Conservation (phyloP, 2,329 filamentous ascomycete genomes). For the Aspergillus sp. region DNA sequence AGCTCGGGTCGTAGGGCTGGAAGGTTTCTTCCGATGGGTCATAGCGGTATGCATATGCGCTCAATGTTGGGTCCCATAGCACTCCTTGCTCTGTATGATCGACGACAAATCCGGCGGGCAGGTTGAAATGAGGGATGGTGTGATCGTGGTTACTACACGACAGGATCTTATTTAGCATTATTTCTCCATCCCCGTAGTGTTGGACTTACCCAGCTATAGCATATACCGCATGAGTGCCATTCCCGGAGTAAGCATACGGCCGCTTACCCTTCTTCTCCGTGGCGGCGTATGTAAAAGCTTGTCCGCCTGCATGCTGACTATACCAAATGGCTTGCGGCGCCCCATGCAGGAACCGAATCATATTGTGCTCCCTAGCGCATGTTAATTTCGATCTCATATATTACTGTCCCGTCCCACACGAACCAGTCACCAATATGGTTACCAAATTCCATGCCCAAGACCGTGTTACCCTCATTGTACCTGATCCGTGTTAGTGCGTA, state of each 20-base stretch:
- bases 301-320: constrained; percentile 57
- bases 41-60: constrained; percentile 54
- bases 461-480: constrained; percentile 51
- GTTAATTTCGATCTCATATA: background rate
- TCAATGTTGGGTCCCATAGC: constrained; percentile 57
- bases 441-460: constrained; percentile 47
- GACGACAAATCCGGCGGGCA: constrained; percentile 49
- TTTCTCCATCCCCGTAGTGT: too few species aligned
- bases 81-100: constrained; percentile 53
- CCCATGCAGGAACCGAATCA: constrained; percentile 60
- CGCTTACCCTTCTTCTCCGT: constrained; percentile 51
- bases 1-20: constrained; percentile 40
- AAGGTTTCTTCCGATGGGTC: constrained; percentile 40
- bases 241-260: constrained; percentile 55
- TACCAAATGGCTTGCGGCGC: constrained; percentile 56
- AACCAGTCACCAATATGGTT: constrained; percentile 63
- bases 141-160: constrained; percentile 53
- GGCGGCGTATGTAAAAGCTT: constrained; percentile 57
- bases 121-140: constrained; percentile 56
- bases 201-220: constrained; percentile 45
- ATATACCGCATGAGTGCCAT: constrained; percentile 63
- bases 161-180: too few species aligned
- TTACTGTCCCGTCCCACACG: constrained; percentile 5
- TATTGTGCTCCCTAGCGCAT: constrained; percentile 55
- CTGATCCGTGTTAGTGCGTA: constrained; percentile 15